phyloP scores from a whole-genome alignment of 331 rosid species.

The Cydonia oblonga region DNA sequence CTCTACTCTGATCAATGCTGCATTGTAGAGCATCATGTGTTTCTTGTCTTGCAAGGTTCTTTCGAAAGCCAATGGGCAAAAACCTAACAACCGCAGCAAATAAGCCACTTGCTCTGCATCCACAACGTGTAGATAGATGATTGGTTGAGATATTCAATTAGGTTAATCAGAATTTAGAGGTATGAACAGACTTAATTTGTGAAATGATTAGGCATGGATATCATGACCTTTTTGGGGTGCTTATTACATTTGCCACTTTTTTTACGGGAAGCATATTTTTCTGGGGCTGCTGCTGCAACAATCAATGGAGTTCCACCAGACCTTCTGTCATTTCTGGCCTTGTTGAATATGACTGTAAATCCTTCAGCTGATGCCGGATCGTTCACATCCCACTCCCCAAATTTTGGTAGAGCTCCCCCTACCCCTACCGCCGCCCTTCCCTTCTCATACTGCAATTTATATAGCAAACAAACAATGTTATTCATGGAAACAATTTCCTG shows the following conservation, averaged over 20 bases:
- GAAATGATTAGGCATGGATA: not conserved
- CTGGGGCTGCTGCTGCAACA: constrained; percentile 12
- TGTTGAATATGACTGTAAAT: constrained; percentile 64
- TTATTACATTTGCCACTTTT: not conserved
- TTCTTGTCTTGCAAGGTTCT: not conserved
- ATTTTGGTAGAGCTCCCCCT: constrained; percentile 51
- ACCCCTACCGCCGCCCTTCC: constrained; percentile 21
- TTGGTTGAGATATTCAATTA: not conserved
- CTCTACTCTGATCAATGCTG: too few species aligned
- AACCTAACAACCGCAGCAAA: constrained; percentile 26
- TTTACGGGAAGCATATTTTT: constrained; percentile 23
- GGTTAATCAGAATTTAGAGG: not conserved
- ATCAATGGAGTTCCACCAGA: constrained; percentile 29
- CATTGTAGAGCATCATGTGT: too few species aligned
- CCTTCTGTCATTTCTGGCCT: constrained; percentile 70
- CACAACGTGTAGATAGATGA: not conserved
- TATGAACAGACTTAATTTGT: not conserved
- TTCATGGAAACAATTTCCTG: not conserved
- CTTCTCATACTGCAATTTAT: constrained; percentile 24
- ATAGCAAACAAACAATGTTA: not conserved
- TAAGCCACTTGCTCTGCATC: constrained; percentile 63
- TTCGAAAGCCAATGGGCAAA: not conserved
- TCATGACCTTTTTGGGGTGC: not conserved
- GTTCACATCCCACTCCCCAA: constrained; percentile 91
- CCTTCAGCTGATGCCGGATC: constrained; percentile 82